Evolutionary conservation across 495 filamentous ascomycete species (phyloP), one percentile per base, ranked within the genome.

Genomic region (Poronia punctata): DNA sequence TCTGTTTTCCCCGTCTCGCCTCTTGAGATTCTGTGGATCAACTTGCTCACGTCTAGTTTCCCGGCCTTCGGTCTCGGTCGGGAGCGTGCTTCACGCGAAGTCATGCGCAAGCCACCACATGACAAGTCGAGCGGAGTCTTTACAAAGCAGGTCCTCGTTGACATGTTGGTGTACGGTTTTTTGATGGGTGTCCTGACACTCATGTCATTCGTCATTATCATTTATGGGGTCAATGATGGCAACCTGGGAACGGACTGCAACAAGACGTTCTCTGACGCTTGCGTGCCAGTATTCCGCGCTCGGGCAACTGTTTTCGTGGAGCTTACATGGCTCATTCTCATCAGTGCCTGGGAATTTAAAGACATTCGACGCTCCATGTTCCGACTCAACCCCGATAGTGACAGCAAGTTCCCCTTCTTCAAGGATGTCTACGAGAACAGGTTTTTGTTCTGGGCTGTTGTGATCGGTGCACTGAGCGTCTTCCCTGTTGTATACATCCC

Each of bases 401-500:
- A 50, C 8, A 62, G 61, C 15, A 55, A 48, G 29, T 71, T 75
- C 34, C 73, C 75, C 0, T 64, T 83, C 39, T 78, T 82, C 62
- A 60, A 71, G 44, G 81, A 84, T 36, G 50, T 86, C 26, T 84
- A 80, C 70, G 59, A 68, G 14, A 88, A 88, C 62, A 67, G 67
- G 18, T 86, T 88, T 55, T 65, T 88, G 17, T 86, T 88, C 68
- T 86, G 71, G 72, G 71, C 81, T 25, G 78, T 88, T 14, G 61
- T 80, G 24, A 66, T 80, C 18, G 84, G 82, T 6, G 78, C 76
- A 29, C 26, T 84, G 14, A 73, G 75, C 47, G 75, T 84, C 4
- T 87, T 87, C 50, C 82, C 83, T 0, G 74, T 79, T 4, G 74
- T 88, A 0, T 86, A 88, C 50, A 81, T 88, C 22, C 84, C 84